A percentile compares a stretch with the other conserved stretches of the same genome.
phyloP scores from a whole-genome alignment of 2,329 filamentous ascomycete species.

The Parastagonospora nodorum region DNA sequence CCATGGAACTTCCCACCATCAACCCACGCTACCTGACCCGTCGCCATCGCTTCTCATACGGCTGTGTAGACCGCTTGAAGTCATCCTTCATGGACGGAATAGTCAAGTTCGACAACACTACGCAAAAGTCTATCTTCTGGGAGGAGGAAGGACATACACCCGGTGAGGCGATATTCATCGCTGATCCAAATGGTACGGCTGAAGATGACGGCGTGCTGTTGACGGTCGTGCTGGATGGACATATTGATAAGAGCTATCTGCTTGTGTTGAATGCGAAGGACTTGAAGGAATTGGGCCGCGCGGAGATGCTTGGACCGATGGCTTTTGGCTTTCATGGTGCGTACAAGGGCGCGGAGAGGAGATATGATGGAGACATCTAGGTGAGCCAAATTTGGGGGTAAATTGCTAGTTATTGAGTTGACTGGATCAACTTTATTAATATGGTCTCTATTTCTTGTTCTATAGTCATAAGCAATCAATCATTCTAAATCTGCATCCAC shows the following conservation, averaged over 20 bases:
- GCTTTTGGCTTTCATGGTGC: constrained; percentile 69
- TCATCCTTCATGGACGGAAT: constrained; percentile 67
- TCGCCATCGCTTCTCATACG: constrained; percentile 66
- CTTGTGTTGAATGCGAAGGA: constrained; percentile 67
- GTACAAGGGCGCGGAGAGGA: constrained; percentile 43
- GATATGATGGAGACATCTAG: constrained; percentile 21
- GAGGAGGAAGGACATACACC: constrained; percentile 65
- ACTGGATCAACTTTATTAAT: background rate
- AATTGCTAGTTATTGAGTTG: background rate
- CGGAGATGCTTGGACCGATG: constrained; percentile 65
- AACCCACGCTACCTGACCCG: constrained; percentile 61
- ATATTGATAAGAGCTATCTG: constrained; percentile 65
- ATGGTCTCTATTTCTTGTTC: background rate
- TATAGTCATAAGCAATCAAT: no score
- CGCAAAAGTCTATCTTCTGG: constrained; percentile 62
- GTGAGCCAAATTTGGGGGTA: no score
- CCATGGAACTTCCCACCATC: constrained; percentile 67
- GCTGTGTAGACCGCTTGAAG: constrained; percentile 60
- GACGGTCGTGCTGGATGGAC: constrained; percentile 67
- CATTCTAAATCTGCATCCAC: no score
- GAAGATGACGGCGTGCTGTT: constrained; percentile 70
- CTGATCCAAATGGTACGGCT: constrained; percentile 52
- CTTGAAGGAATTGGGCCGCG: constrained; percentile 67
- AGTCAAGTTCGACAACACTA: constrained; percentile 67
- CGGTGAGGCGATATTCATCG: constrained; percentile 71